Conservation (phyloP, 2,329 filamentous ascomycete genomes). For the Epichloe festucae region DNA sequence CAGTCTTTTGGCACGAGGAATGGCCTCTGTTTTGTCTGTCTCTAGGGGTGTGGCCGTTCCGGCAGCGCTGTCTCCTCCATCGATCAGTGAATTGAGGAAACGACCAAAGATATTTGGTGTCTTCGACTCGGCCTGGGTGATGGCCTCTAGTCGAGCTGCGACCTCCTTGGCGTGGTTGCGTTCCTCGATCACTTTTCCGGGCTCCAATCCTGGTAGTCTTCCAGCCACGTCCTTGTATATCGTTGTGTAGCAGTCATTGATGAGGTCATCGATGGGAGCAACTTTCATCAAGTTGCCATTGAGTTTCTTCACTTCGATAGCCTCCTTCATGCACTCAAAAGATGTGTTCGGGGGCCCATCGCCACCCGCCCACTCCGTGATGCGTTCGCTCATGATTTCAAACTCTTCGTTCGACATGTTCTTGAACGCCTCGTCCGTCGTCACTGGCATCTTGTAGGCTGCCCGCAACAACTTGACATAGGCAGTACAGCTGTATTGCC, state of each 20-base stretch:
- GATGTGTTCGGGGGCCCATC: constrained; percentile 26
- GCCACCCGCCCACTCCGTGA: constrained; percentile 39
- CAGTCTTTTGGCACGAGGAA: constrained; percentile 24
- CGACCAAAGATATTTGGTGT: constrained; percentile 24
- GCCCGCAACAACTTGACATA: constrained; percentile 42
- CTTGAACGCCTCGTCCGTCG: constrained; percentile 43
- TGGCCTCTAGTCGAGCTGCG: constrained; percentile 22
- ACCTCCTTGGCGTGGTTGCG: constrained; percentile 29
- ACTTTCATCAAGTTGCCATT: constrained; percentile 84
- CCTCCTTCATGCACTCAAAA: constrained; percentile 43
- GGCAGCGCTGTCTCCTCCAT: constrained; percentile 23
- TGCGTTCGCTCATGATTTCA: constrained; percentile 40
- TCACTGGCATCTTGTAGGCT: constrained; percentile 30
- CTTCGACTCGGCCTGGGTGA: constrained; percentile 16
- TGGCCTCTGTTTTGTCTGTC: constrained; percentile 28
- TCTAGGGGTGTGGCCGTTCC: constrained; percentile 24
- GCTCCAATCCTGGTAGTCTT: constrained; percentile 38
- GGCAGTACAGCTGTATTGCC: constrained; percentile 41
- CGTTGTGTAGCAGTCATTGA: constrained; percentile 75
- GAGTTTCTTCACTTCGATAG: constrained; percentile 51
- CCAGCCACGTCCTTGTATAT: constrained; percentile 57
- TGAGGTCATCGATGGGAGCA: constrained; percentile 78
- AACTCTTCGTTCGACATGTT: constrained; percentile 40
- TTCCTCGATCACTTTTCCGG: constrained; percentile 33
- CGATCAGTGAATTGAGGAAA: constrained; percentile 29